These are phyloP conservation scores for Populus nigra DNA, from an alignment of 345 rosid species.

Conservation along the genomic window DNA sequence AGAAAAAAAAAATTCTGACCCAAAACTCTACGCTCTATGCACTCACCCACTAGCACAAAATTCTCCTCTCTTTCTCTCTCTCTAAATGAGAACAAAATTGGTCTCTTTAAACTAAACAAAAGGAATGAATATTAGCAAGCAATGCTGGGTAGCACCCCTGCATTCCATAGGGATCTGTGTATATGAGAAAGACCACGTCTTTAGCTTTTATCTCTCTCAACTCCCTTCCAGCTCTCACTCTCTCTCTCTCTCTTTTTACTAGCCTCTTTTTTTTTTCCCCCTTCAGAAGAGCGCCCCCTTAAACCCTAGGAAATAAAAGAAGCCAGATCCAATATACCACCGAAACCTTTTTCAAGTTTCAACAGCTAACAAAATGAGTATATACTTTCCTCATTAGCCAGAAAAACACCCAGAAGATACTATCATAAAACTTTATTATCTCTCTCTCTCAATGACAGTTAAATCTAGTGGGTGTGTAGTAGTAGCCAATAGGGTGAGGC, in stretches of 20 bases:
- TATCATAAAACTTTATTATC: neutral
- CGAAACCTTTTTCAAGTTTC: neutral
- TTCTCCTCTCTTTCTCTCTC: constrained; percentile 19
- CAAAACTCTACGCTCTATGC: constrained; percentile 19
- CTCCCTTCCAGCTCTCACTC: neutral
- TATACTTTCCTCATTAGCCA: neutral
- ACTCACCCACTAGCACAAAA: constrained; percentile 8
- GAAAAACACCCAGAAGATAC: constrained; percentile 11
- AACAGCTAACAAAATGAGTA: neutral
- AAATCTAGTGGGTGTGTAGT: constrained; percentile 23
- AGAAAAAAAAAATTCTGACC: neutral
- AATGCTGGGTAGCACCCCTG: constrained; percentile 61
- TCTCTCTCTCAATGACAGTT: constrained; percentile 15
- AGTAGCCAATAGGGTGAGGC: constrained; percentile 13
- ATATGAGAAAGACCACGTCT: constrained; percentile 21
- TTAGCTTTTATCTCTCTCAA: constrained; percentile 6
- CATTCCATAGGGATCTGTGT: constrained; percentile 46
- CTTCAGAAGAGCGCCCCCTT: neutral
- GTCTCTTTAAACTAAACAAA: constrained; percentile 57
- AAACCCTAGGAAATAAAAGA: constrained; percentile 31
- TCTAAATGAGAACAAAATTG: constrained; percentile 31
- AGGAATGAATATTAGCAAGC: constrained; percentile 44
- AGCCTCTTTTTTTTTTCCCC: no score
- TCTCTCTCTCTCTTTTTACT: neutral
- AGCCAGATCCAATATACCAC: constrained; percentile 20